Conservation (phyloP, 768 basidiomycete species). For the Tylopilus sp. region DNA sequence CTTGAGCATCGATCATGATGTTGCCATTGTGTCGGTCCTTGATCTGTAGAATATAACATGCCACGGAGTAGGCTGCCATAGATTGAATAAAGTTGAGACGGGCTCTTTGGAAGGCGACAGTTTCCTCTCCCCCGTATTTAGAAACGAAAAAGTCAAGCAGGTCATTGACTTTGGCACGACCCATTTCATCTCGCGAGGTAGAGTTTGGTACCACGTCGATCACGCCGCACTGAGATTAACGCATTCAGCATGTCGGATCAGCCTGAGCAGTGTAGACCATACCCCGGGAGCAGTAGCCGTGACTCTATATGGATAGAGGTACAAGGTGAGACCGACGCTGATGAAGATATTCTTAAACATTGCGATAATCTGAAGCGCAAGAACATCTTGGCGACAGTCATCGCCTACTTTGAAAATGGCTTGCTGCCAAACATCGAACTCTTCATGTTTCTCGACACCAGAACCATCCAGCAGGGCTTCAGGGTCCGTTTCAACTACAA, state of each 20-base stretch:
- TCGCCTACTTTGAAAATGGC: slow-evolving; percentile 99
- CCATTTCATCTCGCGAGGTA: slow-evolving; percentile 99
- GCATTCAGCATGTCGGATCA: neutral
- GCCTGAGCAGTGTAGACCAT: slow-evolving; percentile 29
- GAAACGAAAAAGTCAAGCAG: slow-evolving; percentile 90
- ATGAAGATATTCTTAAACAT: slow-evolving; percentile 99
- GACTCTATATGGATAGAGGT: slow-evolving; percentile 94
- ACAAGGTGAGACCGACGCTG: slow-evolving; percentile 81
- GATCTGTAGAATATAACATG: slow-evolving; percentile 97
- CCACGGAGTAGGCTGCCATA: slow-evolving; percentile 98
- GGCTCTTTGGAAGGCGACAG: slow-evolving; percentile 86
- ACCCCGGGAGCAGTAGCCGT: slow-evolving; percentile 97
- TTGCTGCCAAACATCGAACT: slow-evolving; percentile 93
- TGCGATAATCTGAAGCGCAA: slow-evolving; percentile 94
- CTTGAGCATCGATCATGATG: slow-evolving; percentile 98
- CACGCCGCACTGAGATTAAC: slow-evolving; percentile 79
- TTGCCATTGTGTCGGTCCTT: slow-evolving; percentile 99
- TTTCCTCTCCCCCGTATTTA: slow-evolving; percentile 90
- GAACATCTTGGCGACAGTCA: slow-evolving; percentile 97
- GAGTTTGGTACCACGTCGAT: slow-evolving; percentile 98
- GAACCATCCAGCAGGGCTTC: slow-evolving; percentile 69
- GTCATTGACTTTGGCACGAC: slow-evolving; percentile 96
- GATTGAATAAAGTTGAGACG: slow-evolving; percentile 96
- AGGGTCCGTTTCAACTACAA: slow-evolving; percentile 64
- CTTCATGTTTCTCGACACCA: slow-evolving; percentile 51